Base-by-base conservation (phyloP, 768 basidiomycete species). In the Hydnomerulius pinastri region DNA sequence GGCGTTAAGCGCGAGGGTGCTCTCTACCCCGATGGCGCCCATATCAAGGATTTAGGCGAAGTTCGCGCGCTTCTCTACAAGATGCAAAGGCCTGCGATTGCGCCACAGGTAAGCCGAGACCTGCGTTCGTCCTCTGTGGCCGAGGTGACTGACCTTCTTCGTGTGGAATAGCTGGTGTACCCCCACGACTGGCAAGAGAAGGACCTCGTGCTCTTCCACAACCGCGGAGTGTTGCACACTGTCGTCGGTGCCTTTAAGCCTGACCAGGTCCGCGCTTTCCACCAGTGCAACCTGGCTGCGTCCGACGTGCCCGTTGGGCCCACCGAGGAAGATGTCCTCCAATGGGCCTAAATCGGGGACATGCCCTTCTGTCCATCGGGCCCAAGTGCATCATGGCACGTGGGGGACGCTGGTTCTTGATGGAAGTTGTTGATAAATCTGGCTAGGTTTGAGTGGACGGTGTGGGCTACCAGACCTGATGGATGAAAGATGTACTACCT, bases 11-110 rank as follows among this genome's bases (percentile, higher is more conserved):
- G 78, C 9, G 77, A 83, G 35, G 83, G 76, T 0, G 84, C 89
- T 4, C 73, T 93, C 1, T 94, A 85, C 70, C 93, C 94, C 4
- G 86, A 93, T 53, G 93, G 94, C 8, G 86, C 78, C 1, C 81
- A 83, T 60, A 61, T 97, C 60, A 87, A 74, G 18, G 83, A 94
- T 62, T 74, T 96, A 20, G 77, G 78, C 46, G 72, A 82, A 49
- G 89, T 91, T 13, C 78, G 94, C 4, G 81, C 77, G 7, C 64
- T 94, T 21, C 66, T 95, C 29, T 92, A 96, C 73, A 79, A 77
- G 71, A 88, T 96, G 80, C 92, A 95, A 66, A 73, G 92, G 10
- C 93, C 94, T 4, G 92, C 83, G 15, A 96, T 97, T 53, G 84
- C 90, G 2, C 93, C 93, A 13, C 65, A 70, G 48, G 86, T 87